phyloP scores from a whole-genome alignment of 1,139 yeast genomes.

The Saccharomyces hybrid region DNA sequence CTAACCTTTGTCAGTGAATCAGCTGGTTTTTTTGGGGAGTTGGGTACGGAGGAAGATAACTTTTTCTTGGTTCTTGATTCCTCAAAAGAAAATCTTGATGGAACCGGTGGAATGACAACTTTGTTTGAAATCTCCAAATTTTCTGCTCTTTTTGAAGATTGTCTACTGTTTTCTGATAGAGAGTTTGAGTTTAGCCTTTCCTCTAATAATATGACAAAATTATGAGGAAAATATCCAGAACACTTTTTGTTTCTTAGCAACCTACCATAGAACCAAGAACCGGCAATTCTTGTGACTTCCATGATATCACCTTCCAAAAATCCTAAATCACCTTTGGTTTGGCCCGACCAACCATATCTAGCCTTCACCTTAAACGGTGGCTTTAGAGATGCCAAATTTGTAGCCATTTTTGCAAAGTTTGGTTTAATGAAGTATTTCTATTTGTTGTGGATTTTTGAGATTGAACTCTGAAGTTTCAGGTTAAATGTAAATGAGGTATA shows the following conservation, averaged over 20 bases:
- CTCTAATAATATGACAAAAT: conserved; percentile 60
- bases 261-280: conserved; percentile 87
- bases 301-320: conserved; percentile 88
- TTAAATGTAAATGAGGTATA: not conserved
- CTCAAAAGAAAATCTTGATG: conserved; percentile 1
- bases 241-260: conserved; percentile 65
- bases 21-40: not conserved
- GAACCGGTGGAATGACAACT: conserved; percentile 4
- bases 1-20: not conserved
- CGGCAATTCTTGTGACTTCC: conserved; percentile 79
- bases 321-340: conserved; percentile 80
- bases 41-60: not conserved
- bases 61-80: not conserved
- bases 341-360: conserved; percentile 85
- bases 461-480: too few species aligned
- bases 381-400: conserved; percentile 18
- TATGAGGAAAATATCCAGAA: conserved; percentile 79
- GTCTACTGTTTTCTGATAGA: not conserved
- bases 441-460: too few species aligned
- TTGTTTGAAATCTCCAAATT: not conserved
- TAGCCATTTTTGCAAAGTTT: not conserved
- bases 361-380: conserved; percentile 72
- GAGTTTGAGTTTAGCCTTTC: conserved; percentile 17
- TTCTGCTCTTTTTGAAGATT: not conserved
- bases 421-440: too few species aligned